These are phyloP conservation scores for Emmonsiellopsis sp. DNA, from an alignment of 2,329 filamentous ascomycete species.

Conservation along the genomic window DNA sequence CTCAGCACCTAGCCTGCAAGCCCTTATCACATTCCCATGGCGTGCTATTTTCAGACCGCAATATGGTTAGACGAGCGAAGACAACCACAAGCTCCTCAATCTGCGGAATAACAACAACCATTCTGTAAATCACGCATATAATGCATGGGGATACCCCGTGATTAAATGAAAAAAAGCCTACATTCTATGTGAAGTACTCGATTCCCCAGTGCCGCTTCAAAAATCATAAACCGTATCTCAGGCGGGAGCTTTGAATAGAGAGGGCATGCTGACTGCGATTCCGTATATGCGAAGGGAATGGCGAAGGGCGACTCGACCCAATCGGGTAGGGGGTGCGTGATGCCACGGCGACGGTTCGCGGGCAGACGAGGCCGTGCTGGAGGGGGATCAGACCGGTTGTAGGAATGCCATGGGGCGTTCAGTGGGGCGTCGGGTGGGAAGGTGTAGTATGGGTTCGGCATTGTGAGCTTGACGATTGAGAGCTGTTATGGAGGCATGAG, in stretches of 20 bases:
- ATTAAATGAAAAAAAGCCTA: neutral
- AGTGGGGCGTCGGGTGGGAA: neutral
- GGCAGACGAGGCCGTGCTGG: neutral
- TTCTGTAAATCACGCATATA: no score
- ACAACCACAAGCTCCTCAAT: no score
- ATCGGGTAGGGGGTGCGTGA: neutral
- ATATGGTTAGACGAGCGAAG: no score
- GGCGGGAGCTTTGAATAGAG: neutral
- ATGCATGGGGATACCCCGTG: neutral
- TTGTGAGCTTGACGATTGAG: neutral
- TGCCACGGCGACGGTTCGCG: neutral
- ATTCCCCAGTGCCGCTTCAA: neutral
- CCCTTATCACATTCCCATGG: neutral
- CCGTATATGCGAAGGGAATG: neutral
- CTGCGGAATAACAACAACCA: no score
- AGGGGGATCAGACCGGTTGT: constrained; percentile 1
- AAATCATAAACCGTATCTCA: constrained; percentile 1
- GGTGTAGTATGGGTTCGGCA: constrained; percentile 1
- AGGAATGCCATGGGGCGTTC: neutral
- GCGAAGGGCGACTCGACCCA: neutral
- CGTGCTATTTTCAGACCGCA: neutral
- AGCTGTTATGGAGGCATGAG: no score
- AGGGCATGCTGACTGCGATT: neutral
- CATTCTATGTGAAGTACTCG: neutral
- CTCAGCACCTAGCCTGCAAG: neutral